Evolutionary conservation across 225 moss, liverwort and hornwort genomes (phyloP).

Genomic region (Pseudoscleropodium purum): DNA sequence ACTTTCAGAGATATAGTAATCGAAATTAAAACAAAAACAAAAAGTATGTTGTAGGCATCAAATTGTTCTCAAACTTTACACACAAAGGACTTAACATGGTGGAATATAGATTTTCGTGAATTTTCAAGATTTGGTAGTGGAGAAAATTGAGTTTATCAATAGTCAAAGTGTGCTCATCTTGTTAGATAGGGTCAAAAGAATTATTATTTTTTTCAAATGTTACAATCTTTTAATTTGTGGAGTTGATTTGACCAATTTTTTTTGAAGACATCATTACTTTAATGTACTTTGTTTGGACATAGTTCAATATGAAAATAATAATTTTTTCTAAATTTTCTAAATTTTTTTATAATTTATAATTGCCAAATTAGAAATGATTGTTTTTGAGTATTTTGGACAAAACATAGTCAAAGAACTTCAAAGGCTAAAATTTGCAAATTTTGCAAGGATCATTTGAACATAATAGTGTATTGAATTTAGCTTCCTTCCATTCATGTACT

Average conservation of each 20-base stretch:
- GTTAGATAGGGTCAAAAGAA: background rate
- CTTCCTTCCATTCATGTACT: too few species aligned
- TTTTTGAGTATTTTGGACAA: too few species aligned
- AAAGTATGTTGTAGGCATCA: background rate
- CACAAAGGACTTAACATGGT: background rate
- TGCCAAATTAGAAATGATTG: too few species aligned
- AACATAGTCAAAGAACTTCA: too few species aligned
- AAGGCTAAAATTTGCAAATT: too few species aligned
- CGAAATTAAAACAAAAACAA: background rate
- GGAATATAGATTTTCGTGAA: background rate
- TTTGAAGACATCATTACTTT: background rate
- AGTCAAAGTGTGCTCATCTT: background rate
- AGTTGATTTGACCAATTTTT: background rate
- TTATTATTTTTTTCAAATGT: background rate
- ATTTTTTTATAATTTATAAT: too few species aligned
- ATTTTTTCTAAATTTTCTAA: too few species aligned
- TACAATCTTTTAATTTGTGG: background rate
- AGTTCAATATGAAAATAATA: too few species aligned
- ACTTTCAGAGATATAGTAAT: fast-evolving
- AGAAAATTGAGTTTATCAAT: background rate
- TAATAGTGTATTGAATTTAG: too few species aligned
- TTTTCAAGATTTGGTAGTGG: background rate
- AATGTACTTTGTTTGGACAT: too few species aligned
- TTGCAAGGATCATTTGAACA: too few species aligned
- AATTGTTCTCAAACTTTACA: background rate